Percentiles rank a stretch among this genome's conserved stretches.
phyloP scores from a whole-genome alignment of 306 rosid species.

The Lotus japonicus region DNA sequence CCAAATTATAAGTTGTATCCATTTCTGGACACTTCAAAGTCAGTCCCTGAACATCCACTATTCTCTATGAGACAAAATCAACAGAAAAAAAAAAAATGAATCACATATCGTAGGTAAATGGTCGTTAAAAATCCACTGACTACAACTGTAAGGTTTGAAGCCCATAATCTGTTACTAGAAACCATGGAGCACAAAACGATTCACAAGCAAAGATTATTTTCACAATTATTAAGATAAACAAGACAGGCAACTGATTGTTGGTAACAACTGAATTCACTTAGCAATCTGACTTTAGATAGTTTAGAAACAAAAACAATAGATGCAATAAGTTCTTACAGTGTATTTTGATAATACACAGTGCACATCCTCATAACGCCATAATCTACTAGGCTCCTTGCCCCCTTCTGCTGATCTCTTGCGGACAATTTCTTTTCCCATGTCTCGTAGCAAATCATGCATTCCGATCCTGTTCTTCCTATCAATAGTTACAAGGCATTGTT shows the following conservation, averaged over 20 bases:
- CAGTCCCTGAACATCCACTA: background rate
- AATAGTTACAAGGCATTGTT: background rate
- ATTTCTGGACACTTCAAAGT: background rate
- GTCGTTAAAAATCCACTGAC: background rate
- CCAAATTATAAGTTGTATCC: background rate
- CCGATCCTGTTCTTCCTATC: background rate
- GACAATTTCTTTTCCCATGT: constrained; percentile 23
- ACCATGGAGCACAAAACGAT: background rate
- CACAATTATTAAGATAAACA: background rate
- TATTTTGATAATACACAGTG: background rate
- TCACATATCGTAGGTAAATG: background rate
- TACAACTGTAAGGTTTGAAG: background rate
- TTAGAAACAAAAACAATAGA: no score
- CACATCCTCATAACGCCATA: background rate
- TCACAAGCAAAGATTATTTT: background rate
- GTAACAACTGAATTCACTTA: no score
- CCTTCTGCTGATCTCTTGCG: background rate
- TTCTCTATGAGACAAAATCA: background rate
- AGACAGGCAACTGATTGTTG: background rate
- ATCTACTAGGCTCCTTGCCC: background rate
- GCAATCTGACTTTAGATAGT: no score
- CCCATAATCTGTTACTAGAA: background rate
- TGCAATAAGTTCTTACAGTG: no score
- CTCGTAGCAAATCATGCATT: constrained; percentile 12
- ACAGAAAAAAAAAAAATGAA: background rate